Conservation (phyloP, 495 filamentous ascomycete genomes). For the Annulohypoxylon nitens region DNA sequence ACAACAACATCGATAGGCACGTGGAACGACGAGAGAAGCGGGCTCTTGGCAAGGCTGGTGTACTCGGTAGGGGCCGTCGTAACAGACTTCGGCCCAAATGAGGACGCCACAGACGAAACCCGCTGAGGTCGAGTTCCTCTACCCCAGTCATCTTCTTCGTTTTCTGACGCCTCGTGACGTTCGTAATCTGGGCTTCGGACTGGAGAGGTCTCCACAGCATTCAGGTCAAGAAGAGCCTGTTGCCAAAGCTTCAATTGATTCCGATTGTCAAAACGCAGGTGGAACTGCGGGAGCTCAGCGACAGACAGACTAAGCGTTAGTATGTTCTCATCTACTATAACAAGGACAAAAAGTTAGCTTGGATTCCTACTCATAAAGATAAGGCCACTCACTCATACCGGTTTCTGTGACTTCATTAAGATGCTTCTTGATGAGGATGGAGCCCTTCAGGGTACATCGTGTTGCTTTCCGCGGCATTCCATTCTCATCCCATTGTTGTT, state of each 20-base stretch:
- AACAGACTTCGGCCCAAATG: constrained; percentile 82
- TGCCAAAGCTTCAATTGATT: constrained; percentile 93
- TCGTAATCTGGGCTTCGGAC: constrained; percentile 75
- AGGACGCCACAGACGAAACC: constrained; percentile 85
- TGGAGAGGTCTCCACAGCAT: constrained; percentile 72
- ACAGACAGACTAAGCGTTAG: constrained; percentile 94
- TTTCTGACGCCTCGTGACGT: constrained; percentile 76
- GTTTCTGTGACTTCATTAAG: constrained; percentile 87
- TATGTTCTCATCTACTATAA: constrained; percentile 77
- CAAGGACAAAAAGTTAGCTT: constrained; percentile 48
- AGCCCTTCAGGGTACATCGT: constrained; percentile 93
- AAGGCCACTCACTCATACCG: constrained; percentile 52
- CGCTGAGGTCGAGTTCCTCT: constrained; percentile 78
- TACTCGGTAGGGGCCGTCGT: constrained; percentile 87
- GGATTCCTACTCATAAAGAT: constrained; percentile 35
- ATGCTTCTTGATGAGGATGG: constrained; percentile 98
- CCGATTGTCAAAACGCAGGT: constrained; percentile 88
- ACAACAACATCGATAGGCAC: constrained; percentile 96
- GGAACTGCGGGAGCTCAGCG: constrained; percentile 94
- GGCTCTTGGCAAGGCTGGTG: constrained; percentile 70
- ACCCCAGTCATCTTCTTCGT: constrained; percentile 92
- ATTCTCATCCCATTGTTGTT: constrained; percentile 74
- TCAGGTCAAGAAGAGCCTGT: constrained; percentile 85
- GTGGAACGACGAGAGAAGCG: constrained; percentile 76
- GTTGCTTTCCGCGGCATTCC: constrained; percentile 72